Base-by-base conservation (phyloP, 768 basidiomycete species). In the Phaeotremella skinneri region DNA sequence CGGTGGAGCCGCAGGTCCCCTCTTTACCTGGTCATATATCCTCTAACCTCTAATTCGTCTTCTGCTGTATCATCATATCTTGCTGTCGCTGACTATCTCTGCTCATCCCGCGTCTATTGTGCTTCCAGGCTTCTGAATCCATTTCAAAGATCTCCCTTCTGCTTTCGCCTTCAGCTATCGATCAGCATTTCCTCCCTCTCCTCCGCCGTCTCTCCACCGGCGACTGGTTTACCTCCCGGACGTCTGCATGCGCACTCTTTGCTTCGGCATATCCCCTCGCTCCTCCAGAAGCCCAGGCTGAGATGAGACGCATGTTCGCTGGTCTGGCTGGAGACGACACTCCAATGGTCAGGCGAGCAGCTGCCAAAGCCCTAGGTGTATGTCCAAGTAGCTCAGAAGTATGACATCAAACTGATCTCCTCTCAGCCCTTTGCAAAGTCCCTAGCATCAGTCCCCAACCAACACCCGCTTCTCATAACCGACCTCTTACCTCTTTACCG, bases 201-300 rank as follows among this genome's bases (percentile, higher is more conserved):
- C 77, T 98, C 58, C 88, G 87, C 73, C 85, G 92, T 53, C 83
- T 99, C 52, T 87, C 91, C 2, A 83, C 84, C 57, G 96, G 93
- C 58, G 94, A 98, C 79, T 99, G 96, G 96, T 98, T 98, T 81
- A 98, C 96, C 13, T 93, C 92, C 4, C 85, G 96, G 57, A 96
- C 91, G 39, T 97, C 94, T 23, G 89, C 94, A 37, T 91, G 91
- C 59, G 90, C 94, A 7, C 83, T 99, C 20, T 98, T 89, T 78
- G 84, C 91, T 16, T 86, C 91, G 13, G 89, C 91, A 31, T 99
- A 98, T 76, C 80, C 85, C 29, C 69, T 64, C 51, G 77, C 79
- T 0, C 49, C 66, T 3, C 45, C 61, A 14, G 56, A 66, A 11
- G 63, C 68, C 0, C 87, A 87, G 73, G 88, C 87, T 21, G 94